A percentile compares a stretch with the other conserved stretches of the same genome.
phyloP scores from a whole-genome alignment of 2,329 filamentous ascomycete species.

The Metarhizium album region DNA sequence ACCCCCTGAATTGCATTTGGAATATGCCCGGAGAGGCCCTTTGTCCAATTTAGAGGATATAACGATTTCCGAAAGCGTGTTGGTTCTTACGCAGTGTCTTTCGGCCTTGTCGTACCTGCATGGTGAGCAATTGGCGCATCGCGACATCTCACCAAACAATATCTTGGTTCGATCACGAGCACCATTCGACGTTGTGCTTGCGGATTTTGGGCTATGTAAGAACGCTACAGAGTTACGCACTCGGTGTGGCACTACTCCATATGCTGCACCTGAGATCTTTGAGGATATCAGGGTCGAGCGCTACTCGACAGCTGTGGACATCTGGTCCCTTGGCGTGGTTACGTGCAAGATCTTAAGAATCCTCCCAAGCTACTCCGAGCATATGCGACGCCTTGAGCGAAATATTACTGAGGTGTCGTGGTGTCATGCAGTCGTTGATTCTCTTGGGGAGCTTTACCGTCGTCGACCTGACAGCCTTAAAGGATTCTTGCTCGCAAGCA shows the following conservation, averaged over 20 bases:
- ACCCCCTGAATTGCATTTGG: conserved; percentile 7
- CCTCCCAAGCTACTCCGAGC: conserved; percentile 2
- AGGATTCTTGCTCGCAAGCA: conserved; percentile 3
- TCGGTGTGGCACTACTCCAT: conserved; percentile 79
- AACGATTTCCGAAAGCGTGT: conserved; percentile 7
- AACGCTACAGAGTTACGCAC: conserved; percentile 90
- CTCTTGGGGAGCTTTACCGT: background rate
- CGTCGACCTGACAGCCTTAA: conserved; percentile 5
- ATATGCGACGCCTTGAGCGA: background rate
- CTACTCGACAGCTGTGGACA: conserved; percentile 80
- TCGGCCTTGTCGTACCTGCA: conserved; percentile 12
- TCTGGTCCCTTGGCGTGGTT: conserved; percentile 88
- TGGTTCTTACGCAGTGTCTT: conserved; percentile 9
- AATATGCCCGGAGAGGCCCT: conserved; percentile 9
- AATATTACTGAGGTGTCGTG: background rate
- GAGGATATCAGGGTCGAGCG: conserved; percentile 34
- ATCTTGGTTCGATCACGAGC: conserved; percentile 60
- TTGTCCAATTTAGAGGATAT: conserved; percentile 4
- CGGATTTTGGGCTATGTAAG: conserved; percentile 86
- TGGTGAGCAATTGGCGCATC: conserved; percentile 57
- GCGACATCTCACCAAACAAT: conserved; percentile 89
- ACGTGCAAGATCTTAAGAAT: conserved; percentile 5
- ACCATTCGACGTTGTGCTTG: conserved; percentile 70
- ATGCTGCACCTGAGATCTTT: conserved; percentile 77
- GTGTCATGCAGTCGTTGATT: conserved; percentile 4